These are phyloP conservation scores for Ustilago nuda DNA, from an alignment of 1,284 basidiomycete genomes.

Conservation along the genomic window DNA sequence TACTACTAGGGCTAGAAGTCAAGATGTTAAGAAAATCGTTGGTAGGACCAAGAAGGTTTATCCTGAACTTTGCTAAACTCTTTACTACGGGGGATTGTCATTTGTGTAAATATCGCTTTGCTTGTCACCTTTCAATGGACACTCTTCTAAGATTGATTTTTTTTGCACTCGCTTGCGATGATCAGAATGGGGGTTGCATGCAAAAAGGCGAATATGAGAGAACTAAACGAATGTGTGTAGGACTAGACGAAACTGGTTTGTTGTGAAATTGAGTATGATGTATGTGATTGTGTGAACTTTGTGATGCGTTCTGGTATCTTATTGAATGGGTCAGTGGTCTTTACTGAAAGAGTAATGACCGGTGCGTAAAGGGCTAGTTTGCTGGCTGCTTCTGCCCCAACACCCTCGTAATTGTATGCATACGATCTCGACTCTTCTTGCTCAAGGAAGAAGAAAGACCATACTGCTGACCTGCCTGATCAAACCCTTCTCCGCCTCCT, in stretches of 20 bases:
- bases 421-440: conserved; percentile 25
- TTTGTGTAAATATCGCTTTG: background rate
- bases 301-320: background rate
- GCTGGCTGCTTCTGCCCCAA: conserved; percentile 26
- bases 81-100: background rate
- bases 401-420: conserved; percentile 43
- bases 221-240: too few species aligned
- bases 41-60: conserved; percentile 63
- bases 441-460: conserved; percentile 28
- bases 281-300: background rate
- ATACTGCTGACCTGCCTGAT: background rate
- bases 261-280: background rate
- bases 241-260: too few species aligned
- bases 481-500: background rate
- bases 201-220: background rate
- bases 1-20: conserved; percentile 66
- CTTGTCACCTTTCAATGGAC: conserved; percentile 8
- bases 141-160: background rate
- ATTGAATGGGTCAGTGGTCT: background rate
- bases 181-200: background rate
- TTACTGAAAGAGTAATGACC: too few species aligned
- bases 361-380: background rate
- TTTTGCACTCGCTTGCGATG: background rate
- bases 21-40: conserved; percentile 69
- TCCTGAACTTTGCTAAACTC: conserved; percentile 57